These are phyloP conservation scores for Ammopiptanthus mongolicus DNA, from an alignment of 306 rosid species.

Conservation along the genomic window DNA sequence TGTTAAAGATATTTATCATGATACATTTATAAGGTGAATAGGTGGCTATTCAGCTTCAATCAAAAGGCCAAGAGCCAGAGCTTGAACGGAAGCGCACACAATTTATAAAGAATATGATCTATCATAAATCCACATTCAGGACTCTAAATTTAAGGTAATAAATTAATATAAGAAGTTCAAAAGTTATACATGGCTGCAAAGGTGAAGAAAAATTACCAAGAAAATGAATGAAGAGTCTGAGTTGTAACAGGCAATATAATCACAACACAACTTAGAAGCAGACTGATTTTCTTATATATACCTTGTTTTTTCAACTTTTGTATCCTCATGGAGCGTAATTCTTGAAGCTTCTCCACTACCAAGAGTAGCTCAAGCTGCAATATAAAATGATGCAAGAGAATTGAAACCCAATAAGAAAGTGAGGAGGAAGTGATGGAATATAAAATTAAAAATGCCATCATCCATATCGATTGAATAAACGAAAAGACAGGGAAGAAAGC, in stretches of 20 bases:
- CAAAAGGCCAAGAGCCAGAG: not conserved
- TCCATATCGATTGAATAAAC: not conserved
- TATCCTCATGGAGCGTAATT: conserved; percentile 75
- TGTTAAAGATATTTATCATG: not conserved
- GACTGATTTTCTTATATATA: conserved; percentile 13
- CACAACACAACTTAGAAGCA: not conserved
- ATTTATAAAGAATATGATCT: not conserved
- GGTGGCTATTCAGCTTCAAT: not conserved
- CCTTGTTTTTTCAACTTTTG: conserved; percentile 91
- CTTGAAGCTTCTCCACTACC: conserved; percentile 86
- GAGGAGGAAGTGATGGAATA: not conserved
- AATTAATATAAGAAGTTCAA: not conserved
- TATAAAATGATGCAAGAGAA: not conserved
- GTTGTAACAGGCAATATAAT: not conserved
- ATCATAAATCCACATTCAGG: not conserved
- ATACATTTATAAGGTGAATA: conserved; percentile 2
- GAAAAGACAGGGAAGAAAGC: not conserved
- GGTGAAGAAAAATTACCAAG: conserved; percentile 19
- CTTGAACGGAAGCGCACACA: conserved; percentile 10
- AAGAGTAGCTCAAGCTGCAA: conserved; percentile 75
- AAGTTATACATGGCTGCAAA: not conserved
- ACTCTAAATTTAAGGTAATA: not conserved
- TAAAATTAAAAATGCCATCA: not conserved
- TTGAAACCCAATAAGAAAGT: not conserved
- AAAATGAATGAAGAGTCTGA: not conserved